Evolutionary conservation across 2,329 filamentous ascomycete genomes (phyloP).

Genomic region (Periconia macrospinosa): DNA sequence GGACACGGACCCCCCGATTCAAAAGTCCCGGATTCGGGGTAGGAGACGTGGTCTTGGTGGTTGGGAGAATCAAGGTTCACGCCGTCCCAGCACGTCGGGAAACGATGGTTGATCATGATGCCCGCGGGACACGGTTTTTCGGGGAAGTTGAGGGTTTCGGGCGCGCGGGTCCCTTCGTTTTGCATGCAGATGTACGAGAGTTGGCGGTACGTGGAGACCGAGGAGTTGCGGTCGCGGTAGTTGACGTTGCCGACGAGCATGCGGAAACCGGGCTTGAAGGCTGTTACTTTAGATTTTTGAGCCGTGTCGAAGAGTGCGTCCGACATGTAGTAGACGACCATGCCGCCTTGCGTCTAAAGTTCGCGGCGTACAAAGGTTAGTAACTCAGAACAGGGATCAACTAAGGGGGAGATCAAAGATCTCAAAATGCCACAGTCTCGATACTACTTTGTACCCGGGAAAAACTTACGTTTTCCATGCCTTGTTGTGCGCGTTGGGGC

Average conservation of each 20-base stretch:
- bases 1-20: conserved; percentile 34
- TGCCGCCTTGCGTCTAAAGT: conserved; percentile 46
- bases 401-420: too few species aligned
- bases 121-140: conserved; percentile 47
- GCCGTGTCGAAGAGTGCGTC: conserved; percentile 34
- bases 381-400: too few species aligned
- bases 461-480: conserved; percentile 47
- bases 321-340: conserved; percentile 50
- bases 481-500: conserved; percentile 45
- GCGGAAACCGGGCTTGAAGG: conserved; percentile 49
- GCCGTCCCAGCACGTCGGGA: conserved; percentile 56
- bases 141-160: conserved; percentile 41
- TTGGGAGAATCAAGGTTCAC: conserved; percentile 55
- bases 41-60: conserved; percentile 57
- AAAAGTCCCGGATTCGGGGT: conserved; percentile 37
- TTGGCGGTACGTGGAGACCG: conserved; percentile 33
- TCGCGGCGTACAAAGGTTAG: too few species aligned
- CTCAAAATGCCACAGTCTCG: too few species aligned
- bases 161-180: conserved; percentile 34
- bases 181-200: conserved; percentile 34
- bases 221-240: conserved; percentile 21
- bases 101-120: conserved; percentile 28
- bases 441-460: too few species aligned
- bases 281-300: conserved; percentile 43
- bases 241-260: conserved; percentile 51